These are phyloP conservation scores for Tremella yokohamensis DNA, from an alignment of 768 basidiomycete genomes.

Conservation along the genomic window DNA sequence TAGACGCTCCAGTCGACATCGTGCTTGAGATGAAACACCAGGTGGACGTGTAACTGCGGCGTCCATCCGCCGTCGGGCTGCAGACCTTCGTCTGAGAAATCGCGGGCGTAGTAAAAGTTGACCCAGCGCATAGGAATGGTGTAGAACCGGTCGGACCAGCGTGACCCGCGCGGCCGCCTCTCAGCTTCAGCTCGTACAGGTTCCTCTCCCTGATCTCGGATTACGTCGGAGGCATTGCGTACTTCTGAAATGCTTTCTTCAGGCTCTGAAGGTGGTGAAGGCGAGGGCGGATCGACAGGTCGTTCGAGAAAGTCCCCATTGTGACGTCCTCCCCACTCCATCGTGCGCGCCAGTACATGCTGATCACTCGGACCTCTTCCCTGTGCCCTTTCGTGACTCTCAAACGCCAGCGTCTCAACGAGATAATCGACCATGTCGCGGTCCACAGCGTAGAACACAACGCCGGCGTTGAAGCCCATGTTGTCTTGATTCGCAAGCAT, in stretches of 20 bases:
- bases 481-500: slow-evolving; percentile 16
- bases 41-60: neutral
- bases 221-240: too few species aligned
- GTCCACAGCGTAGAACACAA: slow-evolving; percentile 5
- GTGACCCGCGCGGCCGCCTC: neutral
- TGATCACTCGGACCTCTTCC: neutral
- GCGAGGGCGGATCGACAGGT: too few species aligned
- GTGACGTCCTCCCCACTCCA: neutral
- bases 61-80: neutral
- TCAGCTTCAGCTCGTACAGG: neutral
- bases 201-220: neutral
- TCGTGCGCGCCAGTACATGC: neutral
- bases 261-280: too few species aligned
- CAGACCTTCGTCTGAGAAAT: neutral
- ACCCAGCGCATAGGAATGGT: slow-evolving; percentile 3
- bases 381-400: neutral
- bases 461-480: slow-evolving; percentile 13
- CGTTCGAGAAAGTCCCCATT: too few species aligned
- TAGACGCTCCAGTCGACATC: neutral
- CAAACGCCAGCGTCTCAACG: neutral
- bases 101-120: neutral
- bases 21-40: neutral
- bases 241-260: too few species aligned
- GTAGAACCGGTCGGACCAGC: slow-evolving; percentile 2
- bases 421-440: neutral